Conservation (phyloP, 2,329 filamentous ascomycete genomes). For the Arthrinium puccinioides region DNA sequence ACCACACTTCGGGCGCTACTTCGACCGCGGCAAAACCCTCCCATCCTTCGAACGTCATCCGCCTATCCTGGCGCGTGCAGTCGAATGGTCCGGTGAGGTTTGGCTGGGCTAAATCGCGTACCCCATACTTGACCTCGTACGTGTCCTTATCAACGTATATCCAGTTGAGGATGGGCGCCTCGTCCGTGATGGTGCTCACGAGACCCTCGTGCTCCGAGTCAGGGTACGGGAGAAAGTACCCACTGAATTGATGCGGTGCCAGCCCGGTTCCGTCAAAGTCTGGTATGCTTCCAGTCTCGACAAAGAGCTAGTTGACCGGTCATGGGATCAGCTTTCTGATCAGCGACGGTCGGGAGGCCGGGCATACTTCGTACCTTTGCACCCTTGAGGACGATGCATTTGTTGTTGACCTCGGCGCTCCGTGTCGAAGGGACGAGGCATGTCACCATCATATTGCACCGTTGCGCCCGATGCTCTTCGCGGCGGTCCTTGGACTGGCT, state of each 20-base stretch:
- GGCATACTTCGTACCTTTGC: slow-evolving; percentile 25
- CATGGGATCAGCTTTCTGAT: not conserved
- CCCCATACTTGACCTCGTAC: slow-evolving; percentile 38
- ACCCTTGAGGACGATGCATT: slow-evolving; percentile 34
- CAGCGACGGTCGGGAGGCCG: not conserved
- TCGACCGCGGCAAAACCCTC: slow-evolving; percentile 42
- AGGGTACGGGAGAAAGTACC: slow-evolving; percentile 51
- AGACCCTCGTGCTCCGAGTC: slow-evolving; percentile 38
- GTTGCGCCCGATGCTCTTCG: slow-evolving; percentile 40
- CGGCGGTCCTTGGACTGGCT: slow-evolving; percentile 38
- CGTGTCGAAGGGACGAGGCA: slow-evolving; percentile 35
- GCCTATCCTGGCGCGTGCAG: slow-evolving; percentile 43
- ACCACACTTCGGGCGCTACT: slow-evolving; percentile 34
- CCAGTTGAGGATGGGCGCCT: slow-evolving; percentile 44
- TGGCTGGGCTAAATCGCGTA: slow-evolving; percentile 31
- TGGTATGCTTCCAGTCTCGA: slow-evolving; percentile 2
- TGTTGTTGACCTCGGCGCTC: slow-evolving; percentile 35
- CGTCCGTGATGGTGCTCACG: slow-evolving; percentile 40
- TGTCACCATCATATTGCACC: slow-evolving; percentile 38
- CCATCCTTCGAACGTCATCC: slow-evolving; percentile 41
- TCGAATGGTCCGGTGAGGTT: slow-evolving; percentile 42
- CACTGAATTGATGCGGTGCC: slow-evolving; percentile 30
- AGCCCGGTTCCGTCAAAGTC: slow-evolving; percentile 1
- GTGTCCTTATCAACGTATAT: slow-evolving; percentile 38
- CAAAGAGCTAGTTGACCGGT: slow-evolving; percentile 1